Evolutionary conservation across 805 yeast genomes (phyloP), one percentile per base, ranked within the genome.

Genomic region (Lipomyces mesembrius): DNA sequence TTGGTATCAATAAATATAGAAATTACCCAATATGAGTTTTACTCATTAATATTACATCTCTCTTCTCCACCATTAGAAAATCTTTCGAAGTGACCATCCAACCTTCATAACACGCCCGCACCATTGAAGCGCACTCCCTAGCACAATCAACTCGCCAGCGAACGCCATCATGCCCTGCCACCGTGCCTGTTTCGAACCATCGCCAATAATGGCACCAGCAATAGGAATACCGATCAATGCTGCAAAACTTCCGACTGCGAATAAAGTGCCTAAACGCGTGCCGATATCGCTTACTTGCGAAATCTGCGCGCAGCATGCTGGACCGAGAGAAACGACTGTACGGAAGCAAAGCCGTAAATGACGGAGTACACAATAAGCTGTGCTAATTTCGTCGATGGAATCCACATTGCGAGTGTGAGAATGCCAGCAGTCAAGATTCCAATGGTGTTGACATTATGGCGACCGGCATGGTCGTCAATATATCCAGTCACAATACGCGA

Each of bases 251-350:
- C 88, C 86, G 11, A 82, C 73, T 6, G 83, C 79, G 53, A 89
- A 80, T 0, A 91, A 83, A 52, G 86, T 63, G 2, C 90, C 90
- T 90, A 91, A 88, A 6, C 78, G 69, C 9, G 72, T 71, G n/a
- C 79, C 78, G 25, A 75, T 69, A 25, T 73, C 62, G 11, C 65
- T 56, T 34, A 75, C 58, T 0, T 66, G 63, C 2, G 77, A 75
- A 29, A 61, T 58, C 46, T 70, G 66, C 0, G 79, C 77, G 2
- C 75, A 70, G 25, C 75, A 67, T 7, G 77, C 74, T 0, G 80
- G 78, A 6, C 75, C 74, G 17, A 77, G 63, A 22, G 76, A 74
- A 32, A 76, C 74, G 12, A 74, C 60, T 2, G 78, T 73, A 6
- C 81, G 7, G 76, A 69, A 51, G 72, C 65, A 60, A 76, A 70